These are phyloP conservation scores for Alternaria consortialis DNA, from an alignment of 2,329 filamentous ascomycete genomes.

Conservation along the genomic window DNA sequence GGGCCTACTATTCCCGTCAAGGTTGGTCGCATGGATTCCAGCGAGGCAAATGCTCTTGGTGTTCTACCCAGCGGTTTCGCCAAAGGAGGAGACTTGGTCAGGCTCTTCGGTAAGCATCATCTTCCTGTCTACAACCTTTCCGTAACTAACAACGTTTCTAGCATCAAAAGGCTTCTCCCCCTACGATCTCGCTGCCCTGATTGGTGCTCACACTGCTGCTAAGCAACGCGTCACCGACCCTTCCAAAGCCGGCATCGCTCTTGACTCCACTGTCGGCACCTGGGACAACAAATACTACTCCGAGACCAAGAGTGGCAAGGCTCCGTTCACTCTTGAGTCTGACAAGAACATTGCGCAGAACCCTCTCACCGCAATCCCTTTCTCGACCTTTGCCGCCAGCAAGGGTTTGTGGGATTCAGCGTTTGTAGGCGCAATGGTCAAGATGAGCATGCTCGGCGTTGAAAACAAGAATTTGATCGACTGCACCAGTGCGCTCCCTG, in stretches of 20 bases:
- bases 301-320: conserved; percentile 40
- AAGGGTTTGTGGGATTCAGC: conserved; percentile 42
- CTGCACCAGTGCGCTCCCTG: conserved; percentile 46
- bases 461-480: conserved; percentile 33
- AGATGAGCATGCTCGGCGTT: conserved; percentile 50
- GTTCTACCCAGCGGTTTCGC: conserved; percentile 35
- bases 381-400: conserved; percentile 36
- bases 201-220: conserved; percentile 50
- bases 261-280: conserved; percentile 48
- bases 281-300: conserved; percentile 51
- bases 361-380: conserved; percentile 28
- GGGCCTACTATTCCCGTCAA: conserved; percentile 46
- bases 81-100: conserved; percentile 30
- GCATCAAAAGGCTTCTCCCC: conserved; percentile 49
- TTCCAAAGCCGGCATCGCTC: conserved; percentile 31
- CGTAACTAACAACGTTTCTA: conserved; percentile 1
- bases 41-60: conserved; percentile 28
- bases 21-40: conserved; percentile 46
- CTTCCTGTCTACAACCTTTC: background rate
- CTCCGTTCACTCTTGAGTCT: conserved; percentile 40
- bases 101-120: conserved; percentile 39
- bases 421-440: conserved; percentile 48
- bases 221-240: conserved; percentile 42
- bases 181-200: conserved; percentile 50
- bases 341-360: conserved; percentile 43